phyloP scores from a whole-genome alignment of 2,329 filamentous ascomycete species.

The Aureobasidium sp. region DNA sequence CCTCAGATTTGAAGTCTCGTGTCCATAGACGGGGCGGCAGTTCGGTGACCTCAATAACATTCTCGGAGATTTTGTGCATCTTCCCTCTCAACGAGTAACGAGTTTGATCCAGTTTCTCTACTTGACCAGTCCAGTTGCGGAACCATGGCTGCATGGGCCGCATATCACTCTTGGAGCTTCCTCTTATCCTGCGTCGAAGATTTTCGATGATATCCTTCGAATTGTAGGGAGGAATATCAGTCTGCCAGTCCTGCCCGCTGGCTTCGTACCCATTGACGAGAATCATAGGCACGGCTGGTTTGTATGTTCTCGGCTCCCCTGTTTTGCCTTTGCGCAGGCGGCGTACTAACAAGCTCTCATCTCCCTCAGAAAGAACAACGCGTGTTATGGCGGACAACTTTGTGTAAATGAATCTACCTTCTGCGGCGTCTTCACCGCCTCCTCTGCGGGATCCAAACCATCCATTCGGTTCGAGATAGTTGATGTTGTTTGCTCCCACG shows the following conservation, averaged over 20 bases:
- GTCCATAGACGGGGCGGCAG: conserved; percentile 93
- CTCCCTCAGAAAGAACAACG: conserved; percentile 68
- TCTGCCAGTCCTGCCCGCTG: conserved; percentile 98
- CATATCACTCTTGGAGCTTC: conserved; percentile 51
- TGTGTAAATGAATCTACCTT: conserved; percentile 97
- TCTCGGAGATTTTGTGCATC: conserved; percentile 60
- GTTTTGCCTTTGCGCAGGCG: conserved; percentile 77
- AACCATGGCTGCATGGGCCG: conserved; percentile 92
- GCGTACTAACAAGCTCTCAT: conserved; percentile 77
- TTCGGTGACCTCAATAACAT: conserved; percentile 83
- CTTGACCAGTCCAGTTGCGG: conserved; percentile 79
- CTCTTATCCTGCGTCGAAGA: conserved; percentile 73
- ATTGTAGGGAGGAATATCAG: conserved; percentile 90
- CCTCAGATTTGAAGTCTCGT: conserved; percentile 89
- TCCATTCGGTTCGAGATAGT: conserved; percentile 87
- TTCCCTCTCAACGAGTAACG: conserved; percentile 35
- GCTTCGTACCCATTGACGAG: conserved; percentile 93
- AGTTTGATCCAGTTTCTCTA: conserved; percentile 61
- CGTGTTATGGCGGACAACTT: conserved; percentile 88
- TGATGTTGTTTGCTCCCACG: conserved; percentile 96
- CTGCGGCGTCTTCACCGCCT: conserved; percentile 85
- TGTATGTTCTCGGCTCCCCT: conserved; percentile 84
- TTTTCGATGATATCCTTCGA: conserved; percentile 85
- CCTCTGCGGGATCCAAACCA: conserved; percentile 95
- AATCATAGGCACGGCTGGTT: conserved; percentile 82